These are phyloP conservation scores for Leccinum uliginosum DNA, from an alignment of 768 basidiomycete genomes.

Conservation along the genomic window DNA sequence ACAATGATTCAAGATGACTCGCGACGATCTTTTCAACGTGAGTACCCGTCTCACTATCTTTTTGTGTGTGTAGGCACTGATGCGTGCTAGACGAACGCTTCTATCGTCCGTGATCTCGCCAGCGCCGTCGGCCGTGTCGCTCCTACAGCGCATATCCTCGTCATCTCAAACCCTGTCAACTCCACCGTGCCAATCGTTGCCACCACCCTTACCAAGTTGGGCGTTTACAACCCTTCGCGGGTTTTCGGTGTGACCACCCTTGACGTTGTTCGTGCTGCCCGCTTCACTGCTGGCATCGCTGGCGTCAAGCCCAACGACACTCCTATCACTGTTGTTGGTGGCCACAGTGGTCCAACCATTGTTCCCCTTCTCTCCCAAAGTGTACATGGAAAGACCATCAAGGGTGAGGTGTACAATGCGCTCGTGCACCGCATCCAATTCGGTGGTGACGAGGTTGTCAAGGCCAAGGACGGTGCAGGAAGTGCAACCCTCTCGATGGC, in stretches of 20 bases:
- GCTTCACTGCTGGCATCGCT: slow-evolving; percentile 76
- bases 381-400: slow-evolving; percentile 60
- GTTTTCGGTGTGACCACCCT: slow-evolving; percentile 98
- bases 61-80: background rate
- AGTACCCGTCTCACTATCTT: slow-evolving; percentile 27
- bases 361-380: slow-evolving; percentile 92
- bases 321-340: slow-evolving; percentile 83
- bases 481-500: slow-evolving; percentile 77
- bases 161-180: slow-evolving; percentile 99
- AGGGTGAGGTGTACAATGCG: slow-evolving; percentile 68
- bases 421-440: slow-evolving; percentile 94
- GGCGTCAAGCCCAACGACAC: slow-evolving; percentile 63
- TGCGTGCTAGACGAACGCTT: slow-evolving; percentile 78
- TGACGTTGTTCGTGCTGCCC: slow-evolving; percentile 93
- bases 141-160: slow-evolving; percentile 88
- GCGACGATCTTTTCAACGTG: slow-evolving; percentile 95
- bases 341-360: slow-evolving; percentile 97
- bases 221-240: slow-evolving; percentile 84
- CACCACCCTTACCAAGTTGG: slow-evolving; percentile 83
- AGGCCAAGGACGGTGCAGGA: slow-evolving; percentile 90
- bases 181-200: slow-evolving; percentile 98
- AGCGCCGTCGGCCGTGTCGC: slow-evolving; percentile 78
- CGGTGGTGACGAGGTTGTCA: slow-evolving; percentile 97
- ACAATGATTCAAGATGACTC: slow-evolving; percentile 72
- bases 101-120: slow-evolving; percentile 95